phyloP scores from a whole-genome alignment of 208 protist genomes.

The Leishmania gerbilli region DNA sequence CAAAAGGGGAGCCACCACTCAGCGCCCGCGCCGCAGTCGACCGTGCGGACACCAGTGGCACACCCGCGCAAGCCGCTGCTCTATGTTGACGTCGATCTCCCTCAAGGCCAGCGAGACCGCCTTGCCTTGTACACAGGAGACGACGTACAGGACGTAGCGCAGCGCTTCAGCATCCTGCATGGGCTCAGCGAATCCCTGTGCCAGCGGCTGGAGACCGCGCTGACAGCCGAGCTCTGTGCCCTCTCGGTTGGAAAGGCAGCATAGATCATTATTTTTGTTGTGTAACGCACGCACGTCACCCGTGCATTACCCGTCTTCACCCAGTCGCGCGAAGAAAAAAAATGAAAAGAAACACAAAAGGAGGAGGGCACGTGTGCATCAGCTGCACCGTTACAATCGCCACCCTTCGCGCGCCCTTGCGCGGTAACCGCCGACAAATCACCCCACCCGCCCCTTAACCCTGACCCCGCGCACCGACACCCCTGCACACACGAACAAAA shows the following conservation, averaged over 20 bases:
- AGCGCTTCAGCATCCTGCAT: conserved; percentile 18
- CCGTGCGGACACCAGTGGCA: not conserved
- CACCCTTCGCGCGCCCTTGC: too few relatives aligned
- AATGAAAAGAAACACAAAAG: not conserved
- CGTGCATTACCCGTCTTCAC: not conserved
- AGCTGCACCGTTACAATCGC: too few relatives aligned
- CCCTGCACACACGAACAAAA: not conserved
- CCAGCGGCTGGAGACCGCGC: conserved; percentile 22
- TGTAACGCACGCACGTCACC: not conserved
- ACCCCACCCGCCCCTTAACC: not conserved
- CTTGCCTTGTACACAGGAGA: conserved; percentile 23
- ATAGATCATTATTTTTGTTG: not conserved
- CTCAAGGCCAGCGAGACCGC: conserved; percentile 10
- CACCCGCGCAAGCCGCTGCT: conserved; percentile 14
- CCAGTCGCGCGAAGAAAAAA: not conserved
- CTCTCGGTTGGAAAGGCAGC: not conserved
- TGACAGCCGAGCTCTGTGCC: conserved; percentile 13
- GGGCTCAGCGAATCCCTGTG: conserved; percentile 12
- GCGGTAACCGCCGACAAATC: not conserved
- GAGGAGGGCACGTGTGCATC: too few relatives aligned
- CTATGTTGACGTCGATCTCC: conserved; percentile 32
- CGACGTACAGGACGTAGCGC: conserved; percentile 9
- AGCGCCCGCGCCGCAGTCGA: not conserved
- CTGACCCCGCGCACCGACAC: not conserved
- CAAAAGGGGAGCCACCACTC: not conserved